Evolutionary conservation across 805 yeast genomes (phyloP), one percentile per base, ranked within the genome.

Genomic region (Yamadazyma tumulicola): DNA sequence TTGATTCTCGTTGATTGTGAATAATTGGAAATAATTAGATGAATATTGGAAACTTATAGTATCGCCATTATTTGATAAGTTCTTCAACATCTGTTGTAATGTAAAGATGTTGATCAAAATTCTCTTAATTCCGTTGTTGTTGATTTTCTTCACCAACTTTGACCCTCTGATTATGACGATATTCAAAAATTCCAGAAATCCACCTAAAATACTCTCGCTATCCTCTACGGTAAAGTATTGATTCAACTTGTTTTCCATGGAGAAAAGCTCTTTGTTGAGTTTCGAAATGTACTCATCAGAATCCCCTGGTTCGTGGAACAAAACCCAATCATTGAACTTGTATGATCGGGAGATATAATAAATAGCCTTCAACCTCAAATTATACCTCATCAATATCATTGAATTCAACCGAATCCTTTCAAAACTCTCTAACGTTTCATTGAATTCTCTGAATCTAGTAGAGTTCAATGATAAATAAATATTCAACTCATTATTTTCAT

Each of bases 41-140:
- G 84, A 69, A 18, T 65, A 57, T 16, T 67, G 52, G 48, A 81
- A 79, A 41, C 77, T 72, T 10, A 79, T 76, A 13, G 17, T 19
- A 24, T 70, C 71, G 0, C 81, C 77, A 39, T 67, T 64, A 16
- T 55, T 51, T 51, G 75, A 69, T 21, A 81, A 67, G 39, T 74
- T 76, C 39, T 83, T 69, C 37, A 83, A 66, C 72, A 79, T 74
- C 52, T 82, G 89, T 57, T 80, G 87, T 27, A 82, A 56, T 1
- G 82, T 78, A 34, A 77, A 65, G 14, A 83, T 75, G 51, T 82
- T 82, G 45, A 77, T 63, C 39, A 75, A 59, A 41, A 83, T 60
- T 44, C 75, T 72, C 45, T 74, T 71, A 36, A 81, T 65, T 21
- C 91, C 89, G 41, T 72, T 68, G 13, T 59, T 58, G 52, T 79